Evolutionary conservation across 75 land plant species (phyloP), one percentile per base, ranked within the genome.

Genomic region (Selaginella tamariscina): DNA sequence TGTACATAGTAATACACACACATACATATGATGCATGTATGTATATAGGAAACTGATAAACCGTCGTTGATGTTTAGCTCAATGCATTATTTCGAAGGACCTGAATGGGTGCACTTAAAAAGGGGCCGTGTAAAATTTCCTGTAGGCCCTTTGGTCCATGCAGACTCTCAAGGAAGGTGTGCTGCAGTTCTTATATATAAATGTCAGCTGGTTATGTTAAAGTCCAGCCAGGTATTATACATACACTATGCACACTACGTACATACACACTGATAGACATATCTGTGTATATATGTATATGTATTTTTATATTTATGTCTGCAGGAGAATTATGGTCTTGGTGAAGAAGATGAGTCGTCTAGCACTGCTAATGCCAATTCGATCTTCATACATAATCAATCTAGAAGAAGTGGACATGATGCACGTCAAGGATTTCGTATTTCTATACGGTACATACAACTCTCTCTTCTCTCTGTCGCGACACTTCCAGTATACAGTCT

Each of bases 51-150:
- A 23, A 8, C 11, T 39, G 49, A 5, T 39, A 5, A 15, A 39
- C 15, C 49, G 5, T 39, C 49, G 49, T 21, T 5, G 2, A n/a
- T 59, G 62, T 59, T 9, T 82, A 94, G 99, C 71, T 95, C 97
- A 11, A 78, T 95, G 89, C 99, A 95, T 70, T 91, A 86, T 69
- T 91, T 87, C 77, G 99, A 95, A 71, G 93, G 97, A 27, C 99
- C 92, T 2, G 87, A 95, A 23, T 87, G 96, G 91, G 78, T 82
- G 44, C 69, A 87, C 67, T 56, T 95, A 71, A 95, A 95, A 76
- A 82, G 99, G 75, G 99, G 99, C 11, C 73, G 88, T 68, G 96
- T 90, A 70, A 85, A 84, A 30, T 91, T 91, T 84, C 71, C 99
- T 32, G 80, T 80, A 67, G 99, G 99, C 20, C 96, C 99, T 49